phyloP scores from a whole-genome alignment of 1,284 basidiomycete species.

The Cryptococcus sp. region DNA sequence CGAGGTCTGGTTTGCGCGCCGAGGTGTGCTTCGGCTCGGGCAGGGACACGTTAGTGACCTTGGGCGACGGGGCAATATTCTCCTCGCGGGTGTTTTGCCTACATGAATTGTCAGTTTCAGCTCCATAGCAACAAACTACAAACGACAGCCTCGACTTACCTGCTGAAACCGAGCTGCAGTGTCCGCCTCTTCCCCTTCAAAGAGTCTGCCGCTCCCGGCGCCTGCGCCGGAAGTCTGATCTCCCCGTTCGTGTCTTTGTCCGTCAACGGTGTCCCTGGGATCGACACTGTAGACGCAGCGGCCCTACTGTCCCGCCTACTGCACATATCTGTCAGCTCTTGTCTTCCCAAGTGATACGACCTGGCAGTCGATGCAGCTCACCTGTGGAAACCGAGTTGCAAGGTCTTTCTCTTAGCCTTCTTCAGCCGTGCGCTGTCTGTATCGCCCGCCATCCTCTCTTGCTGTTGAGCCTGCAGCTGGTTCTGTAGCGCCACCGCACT shows the following conservation, averaged over 20 bases:
- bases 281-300: slow-evolving; percentile 7
- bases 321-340: not conserved
- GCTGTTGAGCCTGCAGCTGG: slow-evolving; percentile 7
- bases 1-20: slow-evolving; percentile 12
- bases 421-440: slow-evolving; percentile 22
- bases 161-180: slow-evolving; percentile 1
- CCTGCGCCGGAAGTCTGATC: not conserved
- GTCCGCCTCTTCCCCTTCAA: not conserved
- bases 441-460: slow-evolving; percentile 19
- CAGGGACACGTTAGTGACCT: not conserved
- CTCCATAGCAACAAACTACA: no score
- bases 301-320: slow-evolving; percentile 8
- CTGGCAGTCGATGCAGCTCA: slow-evolving; percentile 5
- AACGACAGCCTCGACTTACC: not conserved
- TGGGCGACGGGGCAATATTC: not conserved
- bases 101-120: not conserved
- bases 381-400: slow-evolving; percentile 36
- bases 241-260: slow-evolving; percentile 22
- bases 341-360: not conserved
- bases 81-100: not conserved
- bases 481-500: slow-evolving; percentile 16
- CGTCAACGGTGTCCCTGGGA: slow-evolving; percentile 23
- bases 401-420: slow-evolving; percentile 37
- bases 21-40: slow-evolving; percentile 1
- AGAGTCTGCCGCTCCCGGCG: not conserved